These are phyloP conservation scores for Wallemia hederae DNA, from an alignment of 1,284 basidiomycete species.

Conservation along the genomic window DNA sequence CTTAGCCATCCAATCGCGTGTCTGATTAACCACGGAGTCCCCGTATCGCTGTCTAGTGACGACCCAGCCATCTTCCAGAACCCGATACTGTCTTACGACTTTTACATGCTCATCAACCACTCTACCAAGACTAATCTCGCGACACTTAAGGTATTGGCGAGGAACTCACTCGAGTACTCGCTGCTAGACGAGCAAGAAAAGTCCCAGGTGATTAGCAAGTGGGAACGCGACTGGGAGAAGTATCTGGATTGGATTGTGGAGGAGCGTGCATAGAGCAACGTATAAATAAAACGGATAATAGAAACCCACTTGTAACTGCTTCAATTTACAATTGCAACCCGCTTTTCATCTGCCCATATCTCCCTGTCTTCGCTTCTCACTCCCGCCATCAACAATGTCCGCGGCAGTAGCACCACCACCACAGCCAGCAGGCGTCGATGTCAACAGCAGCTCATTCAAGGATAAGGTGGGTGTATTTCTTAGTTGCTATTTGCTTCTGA, in stretches of 20 bases:
- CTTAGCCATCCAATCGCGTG: conserved; percentile 38
- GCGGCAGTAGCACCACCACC: neutral
- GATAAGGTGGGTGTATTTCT: conserved; percentile 29
- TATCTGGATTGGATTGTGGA: neutral
- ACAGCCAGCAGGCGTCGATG: conserved; percentile 1
- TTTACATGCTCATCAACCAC: conserved; percentile 14
- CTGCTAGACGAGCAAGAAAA: neutral
- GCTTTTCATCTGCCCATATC: neutral
- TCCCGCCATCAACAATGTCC: neutral
- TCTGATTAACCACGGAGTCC: conserved; percentile 35
- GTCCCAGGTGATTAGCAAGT: neutral
- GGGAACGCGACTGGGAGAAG: neutral
- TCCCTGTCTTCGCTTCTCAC: neutral
- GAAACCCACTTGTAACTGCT: too few species aligned
- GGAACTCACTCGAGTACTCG: neutral
- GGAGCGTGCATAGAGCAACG: neutral
- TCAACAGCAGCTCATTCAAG: conserved; percentile 24
- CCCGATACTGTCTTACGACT: conserved; percentile 40
- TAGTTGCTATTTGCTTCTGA: neutral
- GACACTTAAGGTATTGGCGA: neutral
- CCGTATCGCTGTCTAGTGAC: conserved; percentile 36
- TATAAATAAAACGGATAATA: neutral
- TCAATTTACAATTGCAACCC: neutral
- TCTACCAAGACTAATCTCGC: neutral
- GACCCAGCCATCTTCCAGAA: conserved; percentile 47